These are phyloP conservation scores for Termitomyces sp. DNA, from an alignment of 768 basidiomycete genomes.

Conservation along the genomic window DNA sequence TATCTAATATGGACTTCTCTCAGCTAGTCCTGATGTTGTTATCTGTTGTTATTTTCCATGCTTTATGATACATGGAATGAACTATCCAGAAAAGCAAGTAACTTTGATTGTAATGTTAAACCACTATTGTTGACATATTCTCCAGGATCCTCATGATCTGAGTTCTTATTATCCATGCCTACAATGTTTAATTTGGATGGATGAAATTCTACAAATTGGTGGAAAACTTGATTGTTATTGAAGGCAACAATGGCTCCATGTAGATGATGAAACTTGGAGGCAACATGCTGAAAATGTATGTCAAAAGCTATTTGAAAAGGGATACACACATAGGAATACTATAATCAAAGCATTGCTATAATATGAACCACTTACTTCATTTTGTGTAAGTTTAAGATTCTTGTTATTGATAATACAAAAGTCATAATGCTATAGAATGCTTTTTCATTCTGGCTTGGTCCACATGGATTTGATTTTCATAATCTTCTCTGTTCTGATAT, in stretches of 20 bases:
- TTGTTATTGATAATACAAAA: not conserved
- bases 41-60: not conserved
- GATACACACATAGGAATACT: not conserved
- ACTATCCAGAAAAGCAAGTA: too few relatives aligned
- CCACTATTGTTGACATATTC: too few relatives aligned
- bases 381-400: conserved; percentile 10
- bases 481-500: conserved; percentile 20
- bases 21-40: not conserved
- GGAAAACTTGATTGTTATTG: conserved; percentile 1
- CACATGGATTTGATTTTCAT: conserved; percentile 5
- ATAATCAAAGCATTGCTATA: conserved; percentile 14
- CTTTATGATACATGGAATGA: not conserved
- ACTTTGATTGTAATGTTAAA: too few relatives aligned
- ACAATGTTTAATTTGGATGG: conserved; percentile 23
- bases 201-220: conserved; percentile 27
- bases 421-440: not conserved
- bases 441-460: not conserved
- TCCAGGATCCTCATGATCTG: conserved; percentile 22
- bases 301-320: conserved; percentile 13
- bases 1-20: not conserved
- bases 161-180: conserved; percentile 28
- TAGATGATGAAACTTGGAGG: not conserved
- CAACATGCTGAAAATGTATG: conserved; percentile 5
- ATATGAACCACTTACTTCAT: conserved; percentile 19
- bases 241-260: not conserved